Base-by-base conservation (phyloP, 2,329 filamentous ascomycete species). In the Talaromyces sp. region DNA sequence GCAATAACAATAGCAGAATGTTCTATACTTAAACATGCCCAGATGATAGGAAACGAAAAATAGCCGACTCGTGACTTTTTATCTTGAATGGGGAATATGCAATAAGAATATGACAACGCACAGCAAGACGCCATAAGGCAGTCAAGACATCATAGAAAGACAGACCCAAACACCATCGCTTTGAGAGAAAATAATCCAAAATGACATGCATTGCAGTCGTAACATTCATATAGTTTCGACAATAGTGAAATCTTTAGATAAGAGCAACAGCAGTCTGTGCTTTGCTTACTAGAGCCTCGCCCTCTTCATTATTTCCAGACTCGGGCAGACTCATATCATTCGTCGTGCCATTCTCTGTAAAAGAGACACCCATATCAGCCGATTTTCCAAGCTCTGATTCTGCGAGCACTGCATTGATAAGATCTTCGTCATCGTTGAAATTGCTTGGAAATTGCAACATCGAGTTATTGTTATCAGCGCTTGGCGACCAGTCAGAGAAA, bases 351-450 rank as follows among this genome's bases (percentile, higher is more conserved):
- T 24, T 54, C 13, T 13, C 39, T 19, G 50, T 24, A 48, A 62
- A 50, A 14, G 48, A 37, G 31, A 24, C 48, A 22, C 27, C 58
- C 41, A 59, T 47, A 39, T 62, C 33, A 5, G 33, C 24, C 8
- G 52, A 68, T 39, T 76, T 76, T 33, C 73, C 68, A n/a, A 73
- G 67, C 7, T 69, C 68, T 8, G 75, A 69, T 31, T 77, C 74
- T 7, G 76, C 74, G 39, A 78, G 69, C n/a, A 78, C 72, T 41
- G 74, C 70, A 56, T 73, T 72, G 65, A 78, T 76, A 16, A 78
- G 67, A 62, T 76, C 75, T 7, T 73, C 70, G 2, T 72, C 68
- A 60, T 73, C 69, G 45, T 72, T 47, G 62, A 48, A 65, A 39
- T 67, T 27, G 31, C 37, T 13, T 59, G 65, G 54, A 14, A 65